Evolutionary conservation across 2,329 filamentous ascomycete species (phyloP).

Genomic region (Ceratocystis cacaofunesta): DNA sequence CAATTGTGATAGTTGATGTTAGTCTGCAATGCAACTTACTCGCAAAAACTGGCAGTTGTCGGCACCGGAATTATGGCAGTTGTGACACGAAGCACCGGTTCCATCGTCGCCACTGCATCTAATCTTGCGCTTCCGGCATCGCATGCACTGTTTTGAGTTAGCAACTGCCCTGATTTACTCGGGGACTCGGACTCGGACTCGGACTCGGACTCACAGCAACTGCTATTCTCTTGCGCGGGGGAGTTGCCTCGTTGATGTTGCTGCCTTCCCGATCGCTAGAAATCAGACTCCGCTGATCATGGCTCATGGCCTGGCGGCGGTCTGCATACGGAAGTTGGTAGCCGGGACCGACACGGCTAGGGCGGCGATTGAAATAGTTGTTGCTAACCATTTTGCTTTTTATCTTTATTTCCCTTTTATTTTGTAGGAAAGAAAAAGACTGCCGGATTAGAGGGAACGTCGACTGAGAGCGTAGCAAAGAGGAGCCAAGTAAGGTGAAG

Average conservation of each 20-base stretch:
- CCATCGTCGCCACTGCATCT: slow-evolving; percentile 78
- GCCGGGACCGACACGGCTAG: slow-evolving; percentile 27
- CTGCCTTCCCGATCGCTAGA: neutral
- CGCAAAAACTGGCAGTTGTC: slow-evolving; percentile 66
- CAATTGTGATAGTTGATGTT: neutral
- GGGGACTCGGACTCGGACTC: neutral
- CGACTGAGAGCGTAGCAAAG: neutral
- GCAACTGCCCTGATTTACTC: neutral
- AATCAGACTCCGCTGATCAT: slow-evolving; percentile 19
- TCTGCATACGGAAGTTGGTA: slow-evolving; percentile 25
- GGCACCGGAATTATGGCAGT: slow-evolving; percentile 61
- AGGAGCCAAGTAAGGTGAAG: neutral
- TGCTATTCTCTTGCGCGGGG: slow-evolving; percentile 42
- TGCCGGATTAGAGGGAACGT: too few species aligned
- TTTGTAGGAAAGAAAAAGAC: too few species aligned
- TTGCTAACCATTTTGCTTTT: slow-evolving; percentile 16
- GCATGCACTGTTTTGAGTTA: slow-evolving; percentile 50
- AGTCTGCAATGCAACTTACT: slow-evolving; percentile 33
- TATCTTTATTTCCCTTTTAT: too few species aligned
- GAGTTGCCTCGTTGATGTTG: slow-evolving; percentile 25
- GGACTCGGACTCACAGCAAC: slow-evolving; percentile 38
- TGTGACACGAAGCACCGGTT: slow-evolving; percentile 62
- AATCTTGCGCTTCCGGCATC: slow-evolving; percentile 89
- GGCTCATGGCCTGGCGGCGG: slow-evolving; percentile 26
- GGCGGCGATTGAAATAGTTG: neutral